Evolutionary conservation across 2,329 filamentous ascomycete species (phyloP).

Genomic region (Metarhizium guizhouense): DNA sequence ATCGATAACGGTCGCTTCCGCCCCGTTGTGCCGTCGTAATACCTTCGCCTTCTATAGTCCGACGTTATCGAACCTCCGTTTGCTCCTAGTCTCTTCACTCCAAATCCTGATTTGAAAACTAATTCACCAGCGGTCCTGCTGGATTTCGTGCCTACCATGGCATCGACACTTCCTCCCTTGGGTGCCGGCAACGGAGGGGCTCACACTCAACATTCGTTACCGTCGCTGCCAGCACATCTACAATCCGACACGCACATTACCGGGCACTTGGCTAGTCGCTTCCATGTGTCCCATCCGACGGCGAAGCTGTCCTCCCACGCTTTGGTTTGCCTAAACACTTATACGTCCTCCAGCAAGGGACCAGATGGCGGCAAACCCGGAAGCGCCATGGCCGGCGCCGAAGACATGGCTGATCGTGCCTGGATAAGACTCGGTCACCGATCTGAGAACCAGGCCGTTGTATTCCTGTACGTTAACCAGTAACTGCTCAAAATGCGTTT

Average conservation of each 20-base stretch:
- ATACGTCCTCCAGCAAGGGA: slow-evolving; percentile 79
- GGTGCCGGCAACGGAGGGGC: slow-evolving; percentile 45
- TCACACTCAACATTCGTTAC: slow-evolving; percentile 79
- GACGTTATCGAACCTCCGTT: neutral
- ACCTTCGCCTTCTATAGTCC: neutral
- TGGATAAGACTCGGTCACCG: slow-evolving; percentile 79
- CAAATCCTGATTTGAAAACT: neutral
- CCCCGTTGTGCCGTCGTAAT: neutral
- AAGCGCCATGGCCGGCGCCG: slow-evolving; percentile 84
- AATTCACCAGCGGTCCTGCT: neutral
- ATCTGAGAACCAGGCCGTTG: slow-evolving; percentile 84
- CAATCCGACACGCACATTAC: slow-evolving; percentile 73
- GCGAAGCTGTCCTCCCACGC: slow-evolving; percentile 86
- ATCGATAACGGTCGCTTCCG: neutral
- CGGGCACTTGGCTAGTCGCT: slow-evolving; percentile 76
- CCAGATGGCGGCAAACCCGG: slow-evolving; percentile 86
- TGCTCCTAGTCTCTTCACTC: neutral
- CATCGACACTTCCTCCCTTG: slow-evolving; percentile 46
- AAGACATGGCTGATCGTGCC: slow-evolving; percentile 81
- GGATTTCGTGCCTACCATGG: slow-evolving; percentile 40
- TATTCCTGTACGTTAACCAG: slow-evolving; percentile 69
- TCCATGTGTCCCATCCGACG: slow-evolving; percentile 84
- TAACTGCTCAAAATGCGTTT: neutral
- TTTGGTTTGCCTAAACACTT: slow-evolving; percentile 88
- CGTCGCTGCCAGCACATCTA: slow-evolving; percentile 74